Evolutionary conservation across 495 filamentous ascomycete species (phyloP).

Genomic region (Penicillium herquei): DNA sequence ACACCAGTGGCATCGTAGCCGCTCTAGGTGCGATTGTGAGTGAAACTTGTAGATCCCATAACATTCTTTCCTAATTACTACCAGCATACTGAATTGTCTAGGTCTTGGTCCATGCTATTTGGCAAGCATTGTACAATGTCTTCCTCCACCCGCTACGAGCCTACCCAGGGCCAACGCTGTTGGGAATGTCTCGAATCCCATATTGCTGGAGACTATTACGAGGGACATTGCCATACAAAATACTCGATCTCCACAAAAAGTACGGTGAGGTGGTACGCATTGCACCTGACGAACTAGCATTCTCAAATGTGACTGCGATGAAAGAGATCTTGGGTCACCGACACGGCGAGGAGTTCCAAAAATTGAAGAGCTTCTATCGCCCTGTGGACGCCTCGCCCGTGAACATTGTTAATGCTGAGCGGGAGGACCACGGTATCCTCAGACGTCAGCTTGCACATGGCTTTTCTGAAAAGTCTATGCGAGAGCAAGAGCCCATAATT

Average conservation of each 20-base stretch:
- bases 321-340: constrained; percentile 7
- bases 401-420: neutral
- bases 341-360: neutral
- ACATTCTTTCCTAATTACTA: neutral
- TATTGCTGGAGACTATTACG: neutral
- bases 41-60: neutral
- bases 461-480: constrained; percentile 47
- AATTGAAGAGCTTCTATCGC: neutral
- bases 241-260: constrained; percentile 1
- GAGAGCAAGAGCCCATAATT: constrained; percentile 36
- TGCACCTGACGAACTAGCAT: constrained; percentile 9
- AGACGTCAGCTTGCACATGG: constrained; percentile 42
- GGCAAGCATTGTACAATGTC: constrained; percentile 2
- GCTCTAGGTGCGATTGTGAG: constrained; percentile 1
- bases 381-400: neutral
- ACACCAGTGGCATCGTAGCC: neutral
- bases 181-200: neutral
- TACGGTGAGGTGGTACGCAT: constrained; percentile 10
- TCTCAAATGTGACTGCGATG: constrained; percentile 3
- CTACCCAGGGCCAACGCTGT: neutral
- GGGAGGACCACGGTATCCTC: constrained; percentile 21
- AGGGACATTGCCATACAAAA: neutral
- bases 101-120: neutral
- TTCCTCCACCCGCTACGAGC: constrained; percentile 2
- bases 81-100: neutral